Evolutionary conservation across 2,329 filamentous ascomycete genomes (phyloP).

Genomic region (Acarospora socialis): DNA sequence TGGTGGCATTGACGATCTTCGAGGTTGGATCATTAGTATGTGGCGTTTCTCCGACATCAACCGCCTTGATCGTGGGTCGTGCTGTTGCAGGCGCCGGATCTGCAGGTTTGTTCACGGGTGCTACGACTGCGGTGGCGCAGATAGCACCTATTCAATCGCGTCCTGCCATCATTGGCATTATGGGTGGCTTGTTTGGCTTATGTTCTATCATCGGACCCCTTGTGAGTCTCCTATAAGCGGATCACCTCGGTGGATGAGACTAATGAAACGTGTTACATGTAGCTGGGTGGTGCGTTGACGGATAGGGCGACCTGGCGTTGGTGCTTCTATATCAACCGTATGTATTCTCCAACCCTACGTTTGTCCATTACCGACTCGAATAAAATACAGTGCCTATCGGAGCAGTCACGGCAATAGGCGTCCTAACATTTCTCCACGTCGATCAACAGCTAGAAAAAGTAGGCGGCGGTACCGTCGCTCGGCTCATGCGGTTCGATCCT

Average conservation of each 20-base stretch:
- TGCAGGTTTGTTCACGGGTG: slow-evolving; percentile 27
- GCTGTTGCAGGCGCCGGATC: slow-evolving; percentile 28
- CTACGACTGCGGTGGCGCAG: slow-evolving; percentile 16
- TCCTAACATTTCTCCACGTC: slow-evolving; percentile 3
- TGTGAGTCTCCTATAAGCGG: background rate
- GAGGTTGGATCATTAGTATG: too few relatives aligned
- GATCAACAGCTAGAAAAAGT: slow-evolving; percentile 4
- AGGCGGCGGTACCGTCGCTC: slow-evolving; percentile 1
- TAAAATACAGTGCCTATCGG: slow-evolving; percentile 6
- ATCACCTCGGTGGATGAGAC: too few relatives aligned
- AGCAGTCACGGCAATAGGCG: slow-evolving; percentile 4
- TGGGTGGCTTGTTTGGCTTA: slow-evolving; percentile 30
- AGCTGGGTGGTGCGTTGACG: slow-evolving; percentile 27
- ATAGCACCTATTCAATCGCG: slow-evolving; percentile 12
- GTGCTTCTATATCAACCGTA: slow-evolving; percentile 30
- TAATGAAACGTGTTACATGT: too few relatives aligned
- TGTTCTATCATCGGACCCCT: slow-evolving; percentile 26
- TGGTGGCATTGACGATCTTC: too few relatives aligned
- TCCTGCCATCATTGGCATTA: slow-evolving; percentile 11
- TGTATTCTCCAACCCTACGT: slow-evolving; percentile 19
- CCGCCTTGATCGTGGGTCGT: slow-evolving; percentile 27
- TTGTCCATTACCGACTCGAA: slow-evolving; percentile 2
- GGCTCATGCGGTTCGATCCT: slow-evolving; percentile 22
- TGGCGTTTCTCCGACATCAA: too few relatives aligned
- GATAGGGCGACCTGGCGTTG: slow-evolving; percentile 29